Evolutionary conservation across 345 rosid species (phyloP).

Genomic region (Corchorus capsularis): DNA sequence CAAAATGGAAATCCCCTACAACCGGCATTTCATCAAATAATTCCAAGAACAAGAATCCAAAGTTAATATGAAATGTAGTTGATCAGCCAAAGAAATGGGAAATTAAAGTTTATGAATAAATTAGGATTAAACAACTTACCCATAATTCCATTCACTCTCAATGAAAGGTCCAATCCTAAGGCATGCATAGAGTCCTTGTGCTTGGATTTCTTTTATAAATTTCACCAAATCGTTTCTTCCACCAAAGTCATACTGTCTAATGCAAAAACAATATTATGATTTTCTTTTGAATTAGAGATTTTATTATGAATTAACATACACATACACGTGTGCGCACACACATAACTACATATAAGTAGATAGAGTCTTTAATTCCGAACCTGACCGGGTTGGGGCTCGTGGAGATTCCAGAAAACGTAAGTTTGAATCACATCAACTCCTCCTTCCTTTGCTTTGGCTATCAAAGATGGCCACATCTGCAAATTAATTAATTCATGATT

Average conservation of each 20-base stretch:
- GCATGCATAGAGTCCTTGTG: slow-evolving; percentile 75
- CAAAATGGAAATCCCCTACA: slow-evolving; percentile 85
- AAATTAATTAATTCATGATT: not conserved
- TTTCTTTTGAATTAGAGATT: not conserved
- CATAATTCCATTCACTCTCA: slow-evolving; percentile 90
- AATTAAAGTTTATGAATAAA: not conserved
- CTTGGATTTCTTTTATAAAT: slow-evolving; percentile 73
- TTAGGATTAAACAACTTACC: slow-evolving; percentile 37
- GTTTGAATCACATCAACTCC: slow-evolving; percentile 89
- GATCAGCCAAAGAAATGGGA: not conserved
- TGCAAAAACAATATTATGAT: not conserved
- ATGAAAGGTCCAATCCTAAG: slow-evolving; percentile 88
- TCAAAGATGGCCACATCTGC: slow-evolving; percentile 93
- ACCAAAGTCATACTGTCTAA: slow-evolving; percentile 71
- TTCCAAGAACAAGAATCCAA: not conserved
- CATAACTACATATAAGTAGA: not conserved
- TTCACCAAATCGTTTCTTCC: slow-evolving; percentile 76
- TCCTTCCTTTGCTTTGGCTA: slow-evolving; percentile 83
- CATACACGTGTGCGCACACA: not conserved
- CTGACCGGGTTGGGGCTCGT: slow-evolving; percentile 82
- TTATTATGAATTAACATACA: not conserved
- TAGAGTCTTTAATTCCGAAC: slow-evolving; percentile 30
- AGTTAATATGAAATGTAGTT: not conserved
- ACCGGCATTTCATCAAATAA: not conserved
- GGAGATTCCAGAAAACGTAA: slow-evolving; percentile 94